Conservation (phyloP, 352 stramenopile genomes). For the Phytophthora pini region DNA sequence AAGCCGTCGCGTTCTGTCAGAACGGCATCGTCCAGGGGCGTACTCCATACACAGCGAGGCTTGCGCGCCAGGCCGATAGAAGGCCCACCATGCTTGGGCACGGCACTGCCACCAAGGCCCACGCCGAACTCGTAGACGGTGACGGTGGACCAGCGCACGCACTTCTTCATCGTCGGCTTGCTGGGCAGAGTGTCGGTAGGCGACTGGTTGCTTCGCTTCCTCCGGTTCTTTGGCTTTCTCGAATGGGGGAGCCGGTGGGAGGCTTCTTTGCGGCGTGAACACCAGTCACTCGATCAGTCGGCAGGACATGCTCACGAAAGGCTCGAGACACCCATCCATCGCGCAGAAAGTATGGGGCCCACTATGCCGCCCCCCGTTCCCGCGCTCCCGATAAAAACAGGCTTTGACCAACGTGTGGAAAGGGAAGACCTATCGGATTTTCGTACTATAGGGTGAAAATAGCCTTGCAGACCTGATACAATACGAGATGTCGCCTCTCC, state of each 20-base stretch:
- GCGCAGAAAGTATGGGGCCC: slow-evolving; percentile 21
- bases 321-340: slow-evolving; percentile 27
- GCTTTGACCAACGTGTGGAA: slow-evolving; percentile 16
- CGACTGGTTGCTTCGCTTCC: neutral
- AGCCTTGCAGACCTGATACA: neutral
- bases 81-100: slow-evolving; percentile 57
- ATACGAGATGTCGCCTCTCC: slow-evolving; percentile 11
- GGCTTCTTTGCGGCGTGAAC: slow-evolving; percentile 22
- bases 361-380: slow-evolving; percentile 22
- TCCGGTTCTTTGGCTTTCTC: slow-evolving; percentile 11
- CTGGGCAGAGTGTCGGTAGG: neutral
- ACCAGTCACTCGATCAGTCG: slow-evolving; percentile 8
- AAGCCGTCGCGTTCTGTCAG: slow-evolving; percentile 25
- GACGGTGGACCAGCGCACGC: slow-evolving; percentile 64
- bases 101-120: slow-evolving; percentile 51
- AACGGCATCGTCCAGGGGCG: slow-evolving; percentile 39
- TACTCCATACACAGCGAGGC: slow-evolving; percentile 55
- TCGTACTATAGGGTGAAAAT: neutral
- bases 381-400: slow-evolving; percentile 14
- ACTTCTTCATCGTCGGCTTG: slow-evolving; percentile 42
- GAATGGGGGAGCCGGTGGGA: slow-evolving; percentile 9
- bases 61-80: slow-evolving; percentile 62
- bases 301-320: slow-evolving; percentile 8
- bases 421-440: slow-evolving; percentile 11
- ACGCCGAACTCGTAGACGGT: slow-evolving; percentile 76